Base-by-base conservation (phyloP, 495 filamentous ascomycete genomes). In the Podospora didyma region DNA sequence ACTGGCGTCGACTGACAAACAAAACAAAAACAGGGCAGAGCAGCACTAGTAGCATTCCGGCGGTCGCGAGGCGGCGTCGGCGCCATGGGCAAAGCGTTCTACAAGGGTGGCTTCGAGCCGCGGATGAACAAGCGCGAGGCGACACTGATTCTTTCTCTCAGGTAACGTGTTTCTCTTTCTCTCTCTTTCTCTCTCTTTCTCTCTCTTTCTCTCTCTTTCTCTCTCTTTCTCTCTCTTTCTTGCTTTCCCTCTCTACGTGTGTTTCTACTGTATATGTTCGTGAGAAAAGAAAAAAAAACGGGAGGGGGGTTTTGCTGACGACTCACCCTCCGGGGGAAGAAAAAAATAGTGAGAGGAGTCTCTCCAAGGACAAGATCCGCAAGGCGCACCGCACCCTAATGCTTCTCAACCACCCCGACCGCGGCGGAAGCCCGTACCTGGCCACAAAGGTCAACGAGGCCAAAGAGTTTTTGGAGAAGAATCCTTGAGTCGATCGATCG, bases 371-470 rank as follows among this genome's bases (percentile, higher is more conserved):
- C 41, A 92, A 93, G 61, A 79, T 99, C 48, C 89, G 94, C 65
- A 97, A 97, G 78, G 92, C 93, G 61, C 94, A 99, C 76, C 85
- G 94, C 34, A 90, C 89, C 57, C 85, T 97, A 50, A 99, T 99
- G 94, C 82, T 99, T 51, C 78, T 95, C 58, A 99, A 99, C 75
- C 94, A 99, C 74, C 94, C 94, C 28, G 94, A 99, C 74, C 89
- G 94, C 59, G 94, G 94, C 51, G 94, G 94, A 19, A 96, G 92
- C 69, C 94, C 94, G 28, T 99, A 97, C 71, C 70, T 98, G 53
- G 94, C 94, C 9, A 96, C 91, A 46, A 98, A 98, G 70, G 88
- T 97, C 69, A 97, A 97, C 72, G 93, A 97, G 72, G 93, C 93
- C 41, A 97, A 97, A 72, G 93, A 97, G 70, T 87, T 97, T 61